Conservation (phyloP, 805 yeast genomes). For the Yarrowia sp. region DNA sequence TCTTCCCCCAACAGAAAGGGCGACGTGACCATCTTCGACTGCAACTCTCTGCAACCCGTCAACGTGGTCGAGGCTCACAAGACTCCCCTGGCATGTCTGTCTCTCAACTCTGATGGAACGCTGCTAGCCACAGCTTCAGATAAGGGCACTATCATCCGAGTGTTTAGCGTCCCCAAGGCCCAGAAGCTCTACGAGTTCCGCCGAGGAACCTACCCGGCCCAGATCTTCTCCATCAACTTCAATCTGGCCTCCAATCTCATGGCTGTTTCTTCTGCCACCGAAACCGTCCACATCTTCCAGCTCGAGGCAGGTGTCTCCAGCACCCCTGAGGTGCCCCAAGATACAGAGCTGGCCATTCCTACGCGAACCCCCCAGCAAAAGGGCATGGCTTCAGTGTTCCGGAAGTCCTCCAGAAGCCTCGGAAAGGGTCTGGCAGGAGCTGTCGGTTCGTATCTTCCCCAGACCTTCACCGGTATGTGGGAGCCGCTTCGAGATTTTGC, state of each 20-base stretch:
- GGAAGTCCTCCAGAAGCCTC: conserved; percentile 50
- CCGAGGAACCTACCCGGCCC: conserved; percentile 85
- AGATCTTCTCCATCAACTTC: conserved; percentile 77
- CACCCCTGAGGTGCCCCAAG: conserved; percentile 21
- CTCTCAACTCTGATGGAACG: conserved; percentile 76
- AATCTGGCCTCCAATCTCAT: conserved; percentile 71
- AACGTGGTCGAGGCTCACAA: conserved; percentile 88
- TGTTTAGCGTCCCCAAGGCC: conserved; percentile 69
- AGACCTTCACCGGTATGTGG: conserved; percentile 77
- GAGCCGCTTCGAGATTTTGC: conserved; percentile 93
- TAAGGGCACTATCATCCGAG: conserved; percentile 88
- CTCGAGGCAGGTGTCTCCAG: conserved; percentile 48
- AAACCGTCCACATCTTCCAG: conserved; percentile 90
- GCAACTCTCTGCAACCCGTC: conserved; percentile 72
- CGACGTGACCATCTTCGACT: conserved; percentile 80
- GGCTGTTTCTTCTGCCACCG: conserved; percentile 86
- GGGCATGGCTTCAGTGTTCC: conserved; percentile 45
- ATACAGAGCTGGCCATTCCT: conserved; percentile 20
- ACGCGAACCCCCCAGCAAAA: conserved; percentile 39
- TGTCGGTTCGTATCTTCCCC: conserved; percentile 86
- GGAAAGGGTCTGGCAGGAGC: conserved; percentile 67
- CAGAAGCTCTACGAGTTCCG: conserved; percentile 72
- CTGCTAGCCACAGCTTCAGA: conserved; percentile 87
- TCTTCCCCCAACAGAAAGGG: conserved; percentile 54
- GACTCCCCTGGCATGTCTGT: conserved; percentile 69